Conservation (phyloP, 164 flowering plant species). For the Santalum album region DNA sequence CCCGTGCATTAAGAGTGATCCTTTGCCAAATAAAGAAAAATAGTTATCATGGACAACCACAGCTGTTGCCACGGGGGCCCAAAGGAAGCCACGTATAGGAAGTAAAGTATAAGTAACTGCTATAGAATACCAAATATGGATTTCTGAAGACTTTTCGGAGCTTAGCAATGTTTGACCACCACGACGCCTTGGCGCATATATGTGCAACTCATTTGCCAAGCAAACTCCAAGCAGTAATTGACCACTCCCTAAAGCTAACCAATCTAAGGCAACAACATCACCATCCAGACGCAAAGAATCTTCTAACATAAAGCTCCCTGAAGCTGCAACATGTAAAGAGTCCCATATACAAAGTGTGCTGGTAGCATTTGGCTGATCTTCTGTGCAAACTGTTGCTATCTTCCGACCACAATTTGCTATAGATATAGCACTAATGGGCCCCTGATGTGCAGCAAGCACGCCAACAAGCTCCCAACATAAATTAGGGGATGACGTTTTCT, state of each 20-base stretch:
- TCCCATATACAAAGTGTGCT: slow-evolving; percentile 62
- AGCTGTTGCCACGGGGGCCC: slow-evolving; percentile 65
- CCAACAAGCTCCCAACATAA: slow-evolving; percentile 78
- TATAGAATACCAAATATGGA: slow-evolving; percentile 59
- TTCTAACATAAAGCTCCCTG: slow-evolving; percentile 59
- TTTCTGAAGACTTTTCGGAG: slow-evolving; percentile 19
- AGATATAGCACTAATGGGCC: slow-evolving; percentile 46
- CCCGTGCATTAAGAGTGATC: slow-evolving; percentile 27
- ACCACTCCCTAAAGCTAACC: slow-evolving; percentile 67
- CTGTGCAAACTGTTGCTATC: slow-evolving; percentile 54
- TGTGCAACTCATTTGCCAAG: slow-evolving; percentile 43
- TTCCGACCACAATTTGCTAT: slow-evolving; percentile 55
- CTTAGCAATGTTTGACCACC: slow-evolving; percentile 25
- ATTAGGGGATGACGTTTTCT: slow-evolving; percentile 14
- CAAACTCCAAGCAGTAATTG: slow-evolving; percentile 72
- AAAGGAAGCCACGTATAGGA: slow-evolving; percentile 41
- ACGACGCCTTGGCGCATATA: slow-evolving; percentile 46
- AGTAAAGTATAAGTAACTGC: slow-evolving; percentile 37
- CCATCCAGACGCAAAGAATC: slow-evolving; percentile 44
- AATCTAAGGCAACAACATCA: slow-evolving; percentile 44
- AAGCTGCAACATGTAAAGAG: slow-evolving; percentile 26
- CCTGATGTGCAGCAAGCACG: slow-evolving; percentile 35
- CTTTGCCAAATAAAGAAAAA: slow-evolving; percentile 52
- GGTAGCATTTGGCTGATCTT: slow-evolving; percentile 15
- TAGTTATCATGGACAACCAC: slow-evolving; percentile 50